Evolutionary conservation across 2,329 filamentous ascomycete genomes (phyloP).

Genomic region (Pseudogymnoascus sp.): DNA sequence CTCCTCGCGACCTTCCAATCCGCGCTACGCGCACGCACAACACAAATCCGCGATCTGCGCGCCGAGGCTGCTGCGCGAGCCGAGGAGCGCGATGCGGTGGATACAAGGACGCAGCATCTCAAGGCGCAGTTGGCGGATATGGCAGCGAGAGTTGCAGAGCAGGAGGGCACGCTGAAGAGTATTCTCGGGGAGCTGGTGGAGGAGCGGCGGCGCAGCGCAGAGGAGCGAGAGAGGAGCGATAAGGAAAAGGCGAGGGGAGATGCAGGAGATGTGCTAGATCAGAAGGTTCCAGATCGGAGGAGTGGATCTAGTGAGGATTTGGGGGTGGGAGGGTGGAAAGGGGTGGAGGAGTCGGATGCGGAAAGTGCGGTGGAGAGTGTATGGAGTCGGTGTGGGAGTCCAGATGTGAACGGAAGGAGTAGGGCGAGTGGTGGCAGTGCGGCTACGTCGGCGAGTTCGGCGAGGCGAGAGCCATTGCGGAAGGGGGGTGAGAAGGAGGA

Average conservation of each 20-base stretch:
- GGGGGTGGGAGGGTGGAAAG: background rate
- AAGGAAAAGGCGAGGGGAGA: background rate
- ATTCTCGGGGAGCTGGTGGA: constrained; percentile 44
- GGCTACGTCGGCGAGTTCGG: constrained; percentile 14
- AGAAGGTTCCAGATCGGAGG: background rate
- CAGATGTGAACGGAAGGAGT: background rate
- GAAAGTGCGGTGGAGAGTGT: background rate
- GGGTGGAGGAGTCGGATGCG: background rate
- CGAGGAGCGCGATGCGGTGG: constrained; percentile 51
- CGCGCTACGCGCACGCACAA: constrained; percentile 49
- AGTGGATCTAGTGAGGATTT: background rate
- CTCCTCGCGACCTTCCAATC: constrained; percentile 50
- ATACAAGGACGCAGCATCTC: constrained; percentile 45
- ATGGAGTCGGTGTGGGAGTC: background rate
- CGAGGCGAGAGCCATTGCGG: constrained; percentile 17
- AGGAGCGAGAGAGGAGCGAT: constrained; percentile 19
- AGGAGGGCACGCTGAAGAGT: constrained; percentile 44
- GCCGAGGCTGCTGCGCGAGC: constrained; percentile 46
- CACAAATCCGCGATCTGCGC: constrained; percentile 43
- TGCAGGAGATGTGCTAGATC: constrained; percentile 14
- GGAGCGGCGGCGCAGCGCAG: constrained; percentile 38
- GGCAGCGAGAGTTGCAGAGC: constrained; percentile 45
- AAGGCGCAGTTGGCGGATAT: constrained; percentile 56
- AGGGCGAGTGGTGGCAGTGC: background rate
- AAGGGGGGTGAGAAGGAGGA: constrained; percentile 12